These are phyloP conservation scores for Vitis hybrid DNA, from an alignment of 177 flowering plant species.

Conservation along the genomic window DNA sequence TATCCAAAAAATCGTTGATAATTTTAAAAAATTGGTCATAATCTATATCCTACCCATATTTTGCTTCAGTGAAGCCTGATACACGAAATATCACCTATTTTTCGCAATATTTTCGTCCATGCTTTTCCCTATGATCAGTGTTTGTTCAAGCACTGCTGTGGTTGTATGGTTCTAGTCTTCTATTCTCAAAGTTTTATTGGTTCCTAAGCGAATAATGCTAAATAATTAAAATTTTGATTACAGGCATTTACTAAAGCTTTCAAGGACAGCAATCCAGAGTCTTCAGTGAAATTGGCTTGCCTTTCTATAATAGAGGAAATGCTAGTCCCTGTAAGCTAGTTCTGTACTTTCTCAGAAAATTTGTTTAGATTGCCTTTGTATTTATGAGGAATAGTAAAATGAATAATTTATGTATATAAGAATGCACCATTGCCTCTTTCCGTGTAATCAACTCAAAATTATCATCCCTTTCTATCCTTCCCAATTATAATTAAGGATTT, in stretches of 20 bases:
- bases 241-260: constrained; percentile 83
- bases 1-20: no score
- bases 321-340: constrained; percentile 68
- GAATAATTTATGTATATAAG: no score
- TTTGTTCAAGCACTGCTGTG: not conserved
- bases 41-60: no score
- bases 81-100: no score
- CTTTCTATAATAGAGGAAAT: constrained; percentile 65
- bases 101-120: not conserved
- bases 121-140: not conserved
- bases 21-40: no score
- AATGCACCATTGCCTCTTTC: no score
- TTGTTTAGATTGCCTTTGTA: not conserved
- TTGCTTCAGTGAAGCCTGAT: no score
- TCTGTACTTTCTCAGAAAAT: not conserved
- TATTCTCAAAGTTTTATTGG: no score
- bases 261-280: constrained; percentile 53
- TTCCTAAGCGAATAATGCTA: constrained; percentile 3
- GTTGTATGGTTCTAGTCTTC: not conserved
- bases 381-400: no score
- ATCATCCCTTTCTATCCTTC: constrained; percentile 4
- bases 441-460: not conserved
- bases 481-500: not conserved
- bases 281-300: constrained; percentile 66
- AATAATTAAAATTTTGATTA: constrained; percentile 13